Conservation (phyloP, 352 stramenopile species). For the Phytophthora gonapodyides region DNA sequence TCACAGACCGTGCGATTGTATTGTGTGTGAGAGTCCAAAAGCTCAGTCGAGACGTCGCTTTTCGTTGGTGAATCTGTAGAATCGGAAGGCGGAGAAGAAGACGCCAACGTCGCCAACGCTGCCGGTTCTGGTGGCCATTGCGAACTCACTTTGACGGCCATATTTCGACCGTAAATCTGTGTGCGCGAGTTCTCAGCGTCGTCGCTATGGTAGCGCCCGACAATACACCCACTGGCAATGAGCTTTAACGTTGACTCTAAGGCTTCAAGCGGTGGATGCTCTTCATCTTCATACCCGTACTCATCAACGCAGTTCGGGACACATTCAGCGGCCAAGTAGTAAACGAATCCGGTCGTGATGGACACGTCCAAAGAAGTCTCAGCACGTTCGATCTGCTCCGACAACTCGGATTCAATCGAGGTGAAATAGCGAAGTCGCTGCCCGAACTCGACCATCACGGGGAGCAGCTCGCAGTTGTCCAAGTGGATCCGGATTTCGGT, state of each 20-base stretch:
- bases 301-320: slow-evolving; percentile 21
- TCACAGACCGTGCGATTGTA: slow-evolving; percentile 73
- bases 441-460: slow-evolving; percentile 53
- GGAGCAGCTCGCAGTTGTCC: slow-evolving; percentile 59
- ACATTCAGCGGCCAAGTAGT: slow-evolving; percentile 63
- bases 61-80: slow-evolving; percentile 7
- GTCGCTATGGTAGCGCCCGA: slow-evolving; percentile 53
- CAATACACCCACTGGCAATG: slow-evolving; percentile 62
- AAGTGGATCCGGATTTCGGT: slow-evolving; percentile 66
- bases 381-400: slow-evolving; percentile 37
- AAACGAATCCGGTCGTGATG: slow-evolving; percentile 63
- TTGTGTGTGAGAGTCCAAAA: slow-evolving; percentile 7
- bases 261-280: neutral
- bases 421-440: slow-evolving; percentile 54
- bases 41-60: neutral
- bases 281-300: slow-evolving; percentile 11
- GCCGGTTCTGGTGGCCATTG: slow-evolving; percentile 54
- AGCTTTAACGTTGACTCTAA: slow-evolving; percentile 45
- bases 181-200: slow-evolving; percentile 51
- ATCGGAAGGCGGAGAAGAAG: too few relatives aligned
- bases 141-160: slow-evolving; percentile 64
- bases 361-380: slow-evolving; percentile 50
- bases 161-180: slow-evolving; percentile 71
- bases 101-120: too few relatives aligned
- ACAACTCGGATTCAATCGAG: slow-evolving; percentile 44